Percentiles rank a stretch among this genome's conserved stretches.
phyloP scores from a whole-genome alignment of 75 land plant species.

The Isoetes taiwanensis region DNA sequence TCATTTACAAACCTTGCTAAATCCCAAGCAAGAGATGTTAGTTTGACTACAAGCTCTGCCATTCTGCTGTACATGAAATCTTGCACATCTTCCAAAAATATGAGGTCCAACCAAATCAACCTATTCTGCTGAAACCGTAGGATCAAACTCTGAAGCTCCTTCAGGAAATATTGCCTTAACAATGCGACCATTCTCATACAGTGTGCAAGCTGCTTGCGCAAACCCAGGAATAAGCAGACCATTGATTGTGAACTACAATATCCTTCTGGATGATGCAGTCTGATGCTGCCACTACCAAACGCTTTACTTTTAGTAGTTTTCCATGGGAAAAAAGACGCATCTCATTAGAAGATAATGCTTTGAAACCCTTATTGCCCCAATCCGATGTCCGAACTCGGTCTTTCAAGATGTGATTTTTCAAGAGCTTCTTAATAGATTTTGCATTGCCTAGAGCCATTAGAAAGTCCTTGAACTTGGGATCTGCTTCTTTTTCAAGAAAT shows the following conservation, averaged over 20 bases:
- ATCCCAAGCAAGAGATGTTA: constrained; percentile 2
- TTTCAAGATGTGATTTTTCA: neutral
- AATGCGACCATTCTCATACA: neutral
- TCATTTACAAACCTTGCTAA: neutral
- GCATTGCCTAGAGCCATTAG: neutral
- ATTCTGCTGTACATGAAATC: neutral
- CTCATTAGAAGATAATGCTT: neutral
- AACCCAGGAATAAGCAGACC: neutral
- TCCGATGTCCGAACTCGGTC: neutral
- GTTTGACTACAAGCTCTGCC: constrained; percentile 2
- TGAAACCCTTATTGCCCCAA: neutral
- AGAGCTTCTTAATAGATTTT: neutral
- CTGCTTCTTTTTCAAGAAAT: neutral
- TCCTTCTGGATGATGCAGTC: neutral
- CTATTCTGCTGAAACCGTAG: neutral
- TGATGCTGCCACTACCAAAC: neutral
- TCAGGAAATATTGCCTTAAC: neutral
- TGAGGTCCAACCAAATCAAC: neutral
- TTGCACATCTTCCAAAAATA: neutral
- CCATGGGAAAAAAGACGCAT: neutral
- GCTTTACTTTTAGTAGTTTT: neutral
- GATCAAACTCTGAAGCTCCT: neutral
- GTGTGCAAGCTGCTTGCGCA: neutral
- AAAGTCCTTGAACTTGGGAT: neutral
- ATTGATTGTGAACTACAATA: neutral